Evolutionary conservation across 768 basidiomycete species (phyloP).

Genomic region (Pisolithus sp.): DNA sequence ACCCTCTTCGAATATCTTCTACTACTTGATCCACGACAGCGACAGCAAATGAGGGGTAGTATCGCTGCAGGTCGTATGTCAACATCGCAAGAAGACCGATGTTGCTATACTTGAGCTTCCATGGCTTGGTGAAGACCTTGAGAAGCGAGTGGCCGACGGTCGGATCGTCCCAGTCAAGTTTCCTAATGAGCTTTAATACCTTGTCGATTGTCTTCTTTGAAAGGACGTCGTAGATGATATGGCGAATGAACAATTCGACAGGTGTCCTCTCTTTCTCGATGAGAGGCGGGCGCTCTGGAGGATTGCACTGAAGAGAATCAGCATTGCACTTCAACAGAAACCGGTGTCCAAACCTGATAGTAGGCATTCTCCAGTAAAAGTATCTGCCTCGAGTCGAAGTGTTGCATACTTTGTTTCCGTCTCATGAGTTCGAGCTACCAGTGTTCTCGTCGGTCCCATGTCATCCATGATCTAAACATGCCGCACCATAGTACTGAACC

Average conservation of each 20-base stretch:
- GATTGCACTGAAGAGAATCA: conserved; percentile 68
- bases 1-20: conserved; percentile 83
- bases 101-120: conserved; percentile 94
- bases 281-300: conserved; percentile 84
- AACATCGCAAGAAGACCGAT: conserved; percentile 89
- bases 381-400: conserved; percentile 86
- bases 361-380: conserved; percentile 95
- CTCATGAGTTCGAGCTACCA: conserved; percentile 85
- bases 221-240: conserved; percentile 91
- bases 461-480: not conserved
- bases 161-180: conserved; percentile 91
- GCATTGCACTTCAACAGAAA: conserved; percentile 8
- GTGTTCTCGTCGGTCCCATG: not conserved
- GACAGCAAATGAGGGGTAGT: conserved; percentile 84
- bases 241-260: conserved; percentile 91
- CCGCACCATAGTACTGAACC: conserved; percentile 82
- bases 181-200: conserved; percentile 86
- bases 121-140: conserved; percentile 94
- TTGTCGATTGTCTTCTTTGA: conserved; percentile 94
- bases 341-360: conserved; percentile 62
- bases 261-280: conserved; percentile 80
- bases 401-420: conserved; percentile 88
- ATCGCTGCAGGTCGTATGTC: conserved; percentile 89
- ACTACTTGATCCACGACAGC: conserved; percentile 90
- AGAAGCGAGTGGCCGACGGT: conserved; percentile 56